A percentile compares a stretch with the other conserved stretches of the same genome.
These are phyloP conservation scores for Candida schatavii DNA, from an alignment of 805 yeast species.

Conservation along the genomic window DNA sequence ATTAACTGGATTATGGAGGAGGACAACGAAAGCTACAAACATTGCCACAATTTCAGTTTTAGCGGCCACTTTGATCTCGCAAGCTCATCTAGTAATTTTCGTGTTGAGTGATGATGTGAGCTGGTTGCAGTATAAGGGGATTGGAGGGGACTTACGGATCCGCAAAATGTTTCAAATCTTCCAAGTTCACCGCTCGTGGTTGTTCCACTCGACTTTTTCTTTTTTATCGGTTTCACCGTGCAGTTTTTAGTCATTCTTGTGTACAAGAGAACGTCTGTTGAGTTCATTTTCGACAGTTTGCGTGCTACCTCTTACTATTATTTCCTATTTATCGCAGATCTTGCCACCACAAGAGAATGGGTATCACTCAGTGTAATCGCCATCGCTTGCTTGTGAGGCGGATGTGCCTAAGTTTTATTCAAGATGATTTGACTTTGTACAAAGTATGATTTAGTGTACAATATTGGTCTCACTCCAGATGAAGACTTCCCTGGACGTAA, in stretches of 20 bases:
- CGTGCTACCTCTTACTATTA: constrained; percentile 44
- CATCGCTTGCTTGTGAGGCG: constrained; percentile 32
- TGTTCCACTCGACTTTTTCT: constrained; percentile 33
- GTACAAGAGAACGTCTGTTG: constrained; percentile 30
- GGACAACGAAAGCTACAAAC: constrained; percentile 35
- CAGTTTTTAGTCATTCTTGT: constrained; percentile 48
- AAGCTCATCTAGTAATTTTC: constrained; percentile 25
- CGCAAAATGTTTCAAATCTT: constrained; percentile 34
- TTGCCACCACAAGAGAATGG: constrained; percentile 35
- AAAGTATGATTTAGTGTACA: constrained; percentile 36
- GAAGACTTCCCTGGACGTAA: constrained; percentile 44
- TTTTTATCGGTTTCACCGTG: constrained; percentile 48
- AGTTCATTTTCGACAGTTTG: constrained; percentile 44
- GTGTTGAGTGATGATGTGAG: constrained; percentile 38
- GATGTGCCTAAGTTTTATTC: constrained; percentile 45
- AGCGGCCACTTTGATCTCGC: constrained; percentile 32
- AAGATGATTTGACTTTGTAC: constrained; percentile 45
- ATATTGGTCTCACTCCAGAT: constrained; percentile 26
- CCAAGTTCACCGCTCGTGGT: constrained; percentile 34
- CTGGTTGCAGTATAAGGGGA: constrained; percentile 46
- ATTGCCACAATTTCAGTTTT: constrained; percentile 43
- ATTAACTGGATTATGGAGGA: constrained; percentile 21
- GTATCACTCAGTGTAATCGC: constrained; percentile 22
- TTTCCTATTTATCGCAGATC: constrained; percentile 33
- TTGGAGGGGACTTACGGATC: constrained; percentile 45